phyloP scores from a whole-genome alignment of 768 basidiomycete genomes.

The Termitomyces sp. region DNA sequence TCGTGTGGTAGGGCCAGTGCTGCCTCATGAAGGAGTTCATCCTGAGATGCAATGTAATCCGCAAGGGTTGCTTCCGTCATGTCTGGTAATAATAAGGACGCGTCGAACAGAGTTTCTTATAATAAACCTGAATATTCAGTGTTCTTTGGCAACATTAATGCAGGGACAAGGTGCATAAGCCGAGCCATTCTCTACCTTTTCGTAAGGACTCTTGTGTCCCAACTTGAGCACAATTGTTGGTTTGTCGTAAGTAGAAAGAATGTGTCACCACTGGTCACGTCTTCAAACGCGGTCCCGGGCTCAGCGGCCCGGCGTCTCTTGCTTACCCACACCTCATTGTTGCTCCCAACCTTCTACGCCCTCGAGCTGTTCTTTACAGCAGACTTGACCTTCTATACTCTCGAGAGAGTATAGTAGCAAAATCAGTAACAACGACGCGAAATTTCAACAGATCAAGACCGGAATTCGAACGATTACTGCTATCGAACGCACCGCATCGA shows the following conservation, averaged over 20 bases:
- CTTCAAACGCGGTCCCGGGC: neutral
- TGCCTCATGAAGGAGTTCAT: constrained; percentile 47
- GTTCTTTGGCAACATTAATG: neutral
- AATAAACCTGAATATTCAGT: neutral
- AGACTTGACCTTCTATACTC: neutral
- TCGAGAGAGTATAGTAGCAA: too few relatives aligned
- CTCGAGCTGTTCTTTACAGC: neutral
- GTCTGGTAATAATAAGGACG: neutral
- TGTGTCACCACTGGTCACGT: neutral
- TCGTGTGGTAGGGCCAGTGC: constrained; percentile 59
- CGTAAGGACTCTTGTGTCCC: neutral
- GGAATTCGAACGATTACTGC: constrained; percentile 2
- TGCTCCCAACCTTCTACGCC: neutral
- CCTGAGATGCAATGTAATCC: constrained; percentile 45
- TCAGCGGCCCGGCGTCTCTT: neutral
- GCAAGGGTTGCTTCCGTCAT: constrained; percentile 29
- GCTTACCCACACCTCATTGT: too few relatives aligned
- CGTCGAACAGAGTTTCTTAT: neutral
- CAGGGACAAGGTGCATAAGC: too few relatives aligned
- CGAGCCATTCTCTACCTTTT: neutral
- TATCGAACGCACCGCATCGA: too few relatives aligned
- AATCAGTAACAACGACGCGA: too few relatives aligned
- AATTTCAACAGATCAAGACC: too few relatives aligned
- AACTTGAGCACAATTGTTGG: neutral
- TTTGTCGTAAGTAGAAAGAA: neutral